These are phyloP conservation scores for Limnanthes douglasii DNA, from an alignment of 345 rosid genomes.

Conservation along the genomic window DNA sequence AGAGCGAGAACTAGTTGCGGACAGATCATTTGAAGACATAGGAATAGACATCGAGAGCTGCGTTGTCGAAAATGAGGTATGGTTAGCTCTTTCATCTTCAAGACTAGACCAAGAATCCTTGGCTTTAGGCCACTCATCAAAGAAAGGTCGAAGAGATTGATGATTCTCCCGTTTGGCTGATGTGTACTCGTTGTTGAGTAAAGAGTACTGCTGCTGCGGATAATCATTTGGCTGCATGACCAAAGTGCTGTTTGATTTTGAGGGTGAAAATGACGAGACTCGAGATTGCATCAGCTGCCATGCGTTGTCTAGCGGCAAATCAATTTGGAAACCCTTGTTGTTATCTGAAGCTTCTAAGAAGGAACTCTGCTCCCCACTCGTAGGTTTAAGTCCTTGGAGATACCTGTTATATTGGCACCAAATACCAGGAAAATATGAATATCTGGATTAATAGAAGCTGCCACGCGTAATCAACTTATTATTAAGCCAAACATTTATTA, in stretches of 20 bases:
- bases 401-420: conserved; percentile 13
- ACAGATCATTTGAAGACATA: conserved; percentile 26
- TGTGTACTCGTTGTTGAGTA: conserved; percentile 12
- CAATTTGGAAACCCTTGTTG: conserved; percentile 17
- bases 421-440: not conserved
- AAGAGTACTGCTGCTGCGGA: conserved; percentile 17
- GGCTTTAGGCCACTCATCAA: conserved; percentile 40
- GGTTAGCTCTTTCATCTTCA: conserved; percentile 27
- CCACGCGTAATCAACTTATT: no score
- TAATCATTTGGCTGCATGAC: conserved; percentile 20
- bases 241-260: conserved; percentile 12
- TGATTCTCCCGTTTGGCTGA: conserved; percentile 19
- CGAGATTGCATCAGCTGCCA: conserved; percentile 35
- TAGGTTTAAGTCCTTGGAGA: conserved; percentile 28
- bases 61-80: conserved; percentile 26
- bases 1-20: conserved; percentile 23
- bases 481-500: conserved; percentile 5
- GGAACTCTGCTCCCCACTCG: conserved; percentile 26
- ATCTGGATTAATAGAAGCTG: no score
- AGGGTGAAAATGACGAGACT: conserved; percentile 10
- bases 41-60: conserved; percentile 47
- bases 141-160: conserved; percentile 41
- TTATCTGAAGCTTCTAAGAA: conserved; percentile 28
- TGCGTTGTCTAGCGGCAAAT: conserved; percentile 14
- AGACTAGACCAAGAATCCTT: conserved; percentile 29